Base-by-base conservation (phyloP, 1,284 basidiomycete species). In the Albatrellus sp. region DNA sequence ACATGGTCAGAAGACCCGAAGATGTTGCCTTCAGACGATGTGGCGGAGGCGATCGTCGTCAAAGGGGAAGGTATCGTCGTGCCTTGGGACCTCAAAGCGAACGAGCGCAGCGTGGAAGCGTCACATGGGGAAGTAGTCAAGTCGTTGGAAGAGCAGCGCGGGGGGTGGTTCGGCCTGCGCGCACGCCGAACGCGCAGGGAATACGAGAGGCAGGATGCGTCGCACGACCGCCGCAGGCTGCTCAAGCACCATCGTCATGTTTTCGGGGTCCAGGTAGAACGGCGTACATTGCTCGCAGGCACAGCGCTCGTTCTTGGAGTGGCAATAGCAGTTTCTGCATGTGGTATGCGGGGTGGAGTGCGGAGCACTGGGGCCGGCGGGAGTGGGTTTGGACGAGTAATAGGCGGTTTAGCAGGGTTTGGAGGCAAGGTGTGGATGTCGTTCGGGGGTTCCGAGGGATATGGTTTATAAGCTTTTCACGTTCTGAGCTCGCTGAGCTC, bases 251-350 rank as follows among this genome's bases (percentile, higher is more conserved):
- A 45, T 24, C 49, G 55, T 24, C 38, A 11, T 5, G 29, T 48
- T 39, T 52, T 60, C 14, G 34, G 34, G 16, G 34, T 64, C 37
- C 19, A 6, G 31, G 52, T 61, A 45, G 67, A 68, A 50, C 60
- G 63, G 29, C 64, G 65, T 48, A 66, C 73, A 38, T 65, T 81
- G 54, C 62, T 82, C 33, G 73, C 75, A 28, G 73, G 77, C 19
- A 77, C 77, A 17, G 71, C 82, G 28, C 57, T 85, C 24, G 72
- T 80, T 7, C 62, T 85, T 3, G 78, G 78, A 5, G 69, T 83
- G 30, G 81, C 79, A 12, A 66, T 84, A 54, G 79, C 77, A 1
- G 63, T 82, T 36, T 78, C 77, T 0, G 79, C 57, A 69, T 72
- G 20, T 56, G 68, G 46, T 58, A 59, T 37, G 47, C 50, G 35